Evolutionary conservation across 106 monocot genomes (phyloP), one percentile per base, ranked within the genome.

Genomic region (Vanilla planifolia): DNA sequence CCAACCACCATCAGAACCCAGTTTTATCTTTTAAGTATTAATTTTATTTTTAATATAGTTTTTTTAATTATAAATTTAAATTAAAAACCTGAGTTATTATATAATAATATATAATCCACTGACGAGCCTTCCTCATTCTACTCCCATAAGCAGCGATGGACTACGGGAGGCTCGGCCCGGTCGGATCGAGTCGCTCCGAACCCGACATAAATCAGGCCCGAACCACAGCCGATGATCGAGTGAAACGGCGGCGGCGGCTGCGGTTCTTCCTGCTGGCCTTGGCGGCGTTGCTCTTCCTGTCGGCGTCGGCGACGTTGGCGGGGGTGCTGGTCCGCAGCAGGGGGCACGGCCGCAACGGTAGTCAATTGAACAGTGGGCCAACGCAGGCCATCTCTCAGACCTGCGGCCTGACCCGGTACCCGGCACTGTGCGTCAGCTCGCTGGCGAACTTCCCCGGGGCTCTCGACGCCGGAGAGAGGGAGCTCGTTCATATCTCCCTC

Each of bases 401-500:
- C 14, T 88, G 87, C 69, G 46, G 58, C 43, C 45, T 70, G 3
- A 82, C 87, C 8, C 78, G 40, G 10, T 88, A 79, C 79, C 87
- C 80, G 0, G 24, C 48, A 10, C 79, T 88, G 13, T 88, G 87
- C 67, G 43, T 82, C 59, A 65, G 35, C 59, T 88, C 87, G n/a
- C 69, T 87, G 6, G n/a, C 82, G 19, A 45, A 75, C 21, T 82
- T 87, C 70, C 87, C 87, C 10, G 87, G 82, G 34, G 82, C 82
- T 5, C 39, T 62, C 24, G 40, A 45, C 33, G 81, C 82, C 59
- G 55, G 63, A 1, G 56, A 79, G 51, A 30, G 63, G 16, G 84
- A 96, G 14, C 81, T 91, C 47, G 80, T 90, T 48, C 84, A 74
- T 67, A 66, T 96, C 43, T 67, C 91, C 35, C 73, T 96, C 69